Evolutionary conservation across 768 basidiomycete species (phyloP).

Genomic region (Leccinum obscurum): DNA sequence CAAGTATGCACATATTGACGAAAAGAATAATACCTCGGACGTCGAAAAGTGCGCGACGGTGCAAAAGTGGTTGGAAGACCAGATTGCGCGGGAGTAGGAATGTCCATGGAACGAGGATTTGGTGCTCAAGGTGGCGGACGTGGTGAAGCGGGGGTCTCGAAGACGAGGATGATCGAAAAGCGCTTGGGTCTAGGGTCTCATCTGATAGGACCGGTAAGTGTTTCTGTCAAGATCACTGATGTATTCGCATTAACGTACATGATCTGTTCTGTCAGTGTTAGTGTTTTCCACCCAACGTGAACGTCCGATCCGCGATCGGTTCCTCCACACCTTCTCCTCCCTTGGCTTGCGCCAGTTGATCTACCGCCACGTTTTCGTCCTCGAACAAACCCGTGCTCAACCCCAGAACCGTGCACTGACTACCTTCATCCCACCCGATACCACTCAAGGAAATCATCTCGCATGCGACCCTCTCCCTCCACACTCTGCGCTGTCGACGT

Average conservation of each 20-base stretch:
- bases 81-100: too few relatives aligned
- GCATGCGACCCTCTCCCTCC: constrained; percentile 70
- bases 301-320: constrained; percentile 26
- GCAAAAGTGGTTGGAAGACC: too few relatives aligned
- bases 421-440: too few relatives aligned
- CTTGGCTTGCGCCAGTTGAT: too few relatives aligned
- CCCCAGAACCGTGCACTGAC: too few relatives aligned
- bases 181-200: constrained; percentile 18
- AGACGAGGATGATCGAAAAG: constrained; percentile 60
- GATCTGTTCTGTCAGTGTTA: constrained; percentile 25
- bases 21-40: too few relatives aligned
- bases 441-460: constrained; percentile 30
- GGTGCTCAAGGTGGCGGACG: too few relatives aligned
- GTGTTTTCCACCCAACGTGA: neutral
- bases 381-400: too few relatives aligned
- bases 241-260: constrained; percentile 58
- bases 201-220: constrained; percentile 22
- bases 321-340: constrained; percentile 9
- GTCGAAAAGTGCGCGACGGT: too few relatives aligned
- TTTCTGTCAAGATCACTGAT: neutral
- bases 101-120: too few relatives aligned
- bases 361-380: too few relatives aligned
- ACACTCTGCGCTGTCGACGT: constrained; percentile 51
- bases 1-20: too few relatives aligned
- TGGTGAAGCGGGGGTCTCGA: constrained; percentile 41